Evolutionary conservation across 805 yeast species (phyloP), one percentile per base, ranked within the genome.

Genomic region (Kodamaea fukazawae): DNA sequence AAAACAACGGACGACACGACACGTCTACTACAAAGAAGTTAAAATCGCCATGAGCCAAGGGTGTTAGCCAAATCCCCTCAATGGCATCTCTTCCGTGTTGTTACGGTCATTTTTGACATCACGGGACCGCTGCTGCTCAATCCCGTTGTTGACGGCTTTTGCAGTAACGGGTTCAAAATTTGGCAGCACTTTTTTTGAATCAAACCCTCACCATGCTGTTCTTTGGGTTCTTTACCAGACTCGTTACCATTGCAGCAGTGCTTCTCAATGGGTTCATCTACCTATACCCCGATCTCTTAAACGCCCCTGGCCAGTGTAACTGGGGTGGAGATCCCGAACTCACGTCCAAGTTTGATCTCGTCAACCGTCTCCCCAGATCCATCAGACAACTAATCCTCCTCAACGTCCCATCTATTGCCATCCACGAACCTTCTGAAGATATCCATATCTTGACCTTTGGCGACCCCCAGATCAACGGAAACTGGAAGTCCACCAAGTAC

Each of bases 381-480:
- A 10, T 44, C 26, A 29, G 25, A 5, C 43, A 54, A 17, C 33
- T 38, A 14, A 22, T 51, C 2, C 45, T 57, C n/a, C 53, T 50
- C 38, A 54, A 51, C 32, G 51, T 57, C 40, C 62, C 62, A 7
- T 40, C 43, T 30, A 36, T 53, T 11, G 52, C 46, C 25, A 51
- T 43, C 27, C 44, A 42, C 9, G 23, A 38, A 25, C 48, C 47
- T n/a, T 18, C 36, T 2, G 57, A 68, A 8, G 79, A 75, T 49
- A 74, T 90, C 37, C 78, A 78, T 46, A 61, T 93, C 61, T 60
- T 90, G 47, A 84, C 96, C 4, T 82, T 89, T 60, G 99, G 98
- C 5, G 99, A 93, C 55, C 99, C 99, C 0, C 99, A 93, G 65
- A 90, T 93, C 60, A 86, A 91, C 46, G 99, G 99, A 2, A 78